Conservation (phyloP, 768 basidiomycete species). For the Clavulina sp. region DNA sequence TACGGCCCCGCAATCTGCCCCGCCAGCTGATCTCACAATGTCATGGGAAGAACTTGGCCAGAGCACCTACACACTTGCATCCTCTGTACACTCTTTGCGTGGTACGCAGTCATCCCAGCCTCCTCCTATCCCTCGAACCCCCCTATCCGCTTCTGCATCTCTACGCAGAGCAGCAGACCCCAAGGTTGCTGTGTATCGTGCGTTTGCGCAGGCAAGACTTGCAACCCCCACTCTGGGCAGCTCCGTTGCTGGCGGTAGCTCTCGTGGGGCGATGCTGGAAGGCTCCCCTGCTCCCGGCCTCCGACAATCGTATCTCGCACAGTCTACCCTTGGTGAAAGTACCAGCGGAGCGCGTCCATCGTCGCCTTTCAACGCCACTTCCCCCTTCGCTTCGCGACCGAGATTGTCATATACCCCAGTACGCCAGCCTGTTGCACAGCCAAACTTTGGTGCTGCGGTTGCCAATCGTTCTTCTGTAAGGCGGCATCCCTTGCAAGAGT, state of each 20-base stretch:
- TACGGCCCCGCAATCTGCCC: not conserved
- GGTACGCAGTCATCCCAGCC: not conserved
- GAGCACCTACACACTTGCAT: not conserved
- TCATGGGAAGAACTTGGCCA: constrained; percentile 43
- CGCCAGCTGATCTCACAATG: constrained; percentile 26
- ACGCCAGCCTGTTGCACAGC: not conserved
- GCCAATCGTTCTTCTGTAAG: not conserved
- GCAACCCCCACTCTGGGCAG: not conserved
- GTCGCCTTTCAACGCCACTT: not conserved
- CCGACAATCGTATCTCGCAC: not conserved
- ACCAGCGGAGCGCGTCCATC: not conserved
- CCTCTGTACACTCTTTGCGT: not conserved
- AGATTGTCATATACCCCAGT: not conserved
- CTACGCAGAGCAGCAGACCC: constrained; percentile 4
- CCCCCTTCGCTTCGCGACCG: not conserved
- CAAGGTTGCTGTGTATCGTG: constrained; percentile 7
- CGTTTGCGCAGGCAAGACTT: constrained; percentile 3
- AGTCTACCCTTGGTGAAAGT: not conserved
- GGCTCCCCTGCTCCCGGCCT: not conserved
- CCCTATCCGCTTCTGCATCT: constrained; percentile 7
- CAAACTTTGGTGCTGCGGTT: not conserved
- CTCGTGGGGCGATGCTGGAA: not conserved
- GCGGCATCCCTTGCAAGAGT: not conserved
- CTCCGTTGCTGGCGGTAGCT: not conserved
- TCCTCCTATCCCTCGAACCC: not conserved